Evolutionary conservation across 768 basidiomycete species (phyloP).

Genomic region (Tricholoma saponaceum): DNA sequence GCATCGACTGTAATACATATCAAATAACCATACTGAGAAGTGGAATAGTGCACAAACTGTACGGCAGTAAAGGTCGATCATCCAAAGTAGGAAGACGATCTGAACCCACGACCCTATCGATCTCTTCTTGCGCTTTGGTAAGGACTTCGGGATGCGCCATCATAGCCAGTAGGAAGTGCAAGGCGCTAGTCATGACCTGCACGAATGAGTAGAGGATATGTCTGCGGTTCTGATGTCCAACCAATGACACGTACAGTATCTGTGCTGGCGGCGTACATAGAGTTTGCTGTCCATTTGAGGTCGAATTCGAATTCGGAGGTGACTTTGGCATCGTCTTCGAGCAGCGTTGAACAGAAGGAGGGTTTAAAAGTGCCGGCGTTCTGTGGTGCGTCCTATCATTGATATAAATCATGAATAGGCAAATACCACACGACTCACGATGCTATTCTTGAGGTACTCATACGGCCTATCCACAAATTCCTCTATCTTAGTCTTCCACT

Average conservation of each 20-base stretch:
- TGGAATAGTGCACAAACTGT: conserved; percentile 28
- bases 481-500: conserved; percentile 62
- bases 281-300: conserved; percentile 79
- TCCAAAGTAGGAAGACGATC: conserved; percentile 56
- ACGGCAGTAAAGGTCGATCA: conserved; percentile 55
- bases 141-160: conserved; percentile 54
- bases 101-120: conserved; percentile 54
- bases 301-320: conserved; percentile 55
- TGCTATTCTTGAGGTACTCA: conserved; percentile 49
- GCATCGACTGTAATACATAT: conserved; percentile 36
- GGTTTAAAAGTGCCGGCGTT: conserved; percentile 35
- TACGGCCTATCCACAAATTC: conserved; percentile 64
- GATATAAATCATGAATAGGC: neutral
- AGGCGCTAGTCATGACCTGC: conserved; percentile 52
- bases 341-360: conserved; percentile 47
- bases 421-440: conserved; percentile 37
- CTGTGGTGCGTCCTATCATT: conserved; percentile 17
- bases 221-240: neutral
- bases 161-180: conserved; percentile 68
- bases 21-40: neutral
- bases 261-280: conserved; percentile 67
- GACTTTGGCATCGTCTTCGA: conserved; percentile 43
- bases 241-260: conserved; percentile 47
- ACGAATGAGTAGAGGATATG: neutral
- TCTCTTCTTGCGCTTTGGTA: conserved; percentile 57